Evolutionary conservation across 352 stramenopile species (phyloP).

Genomic region (Pythium sp.): DNA sequence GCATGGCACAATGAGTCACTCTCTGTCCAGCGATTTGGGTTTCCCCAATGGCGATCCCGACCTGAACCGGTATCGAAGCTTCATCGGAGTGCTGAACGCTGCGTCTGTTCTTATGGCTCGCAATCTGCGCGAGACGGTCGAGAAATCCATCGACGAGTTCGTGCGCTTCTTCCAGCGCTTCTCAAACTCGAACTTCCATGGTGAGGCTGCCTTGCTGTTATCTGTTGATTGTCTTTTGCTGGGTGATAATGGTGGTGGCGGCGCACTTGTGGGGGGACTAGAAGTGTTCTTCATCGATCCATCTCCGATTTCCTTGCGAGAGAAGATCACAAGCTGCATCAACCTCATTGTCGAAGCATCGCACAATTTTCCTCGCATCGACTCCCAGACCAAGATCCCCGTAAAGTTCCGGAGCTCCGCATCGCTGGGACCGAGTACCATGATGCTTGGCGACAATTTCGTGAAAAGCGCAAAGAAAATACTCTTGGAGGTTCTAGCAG

Average conservation of each 20-base stretch:
- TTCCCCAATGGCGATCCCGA: constrained; percentile 38
- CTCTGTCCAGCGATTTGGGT: neutral
- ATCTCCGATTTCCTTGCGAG: constrained; percentile 41
- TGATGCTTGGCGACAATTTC: constrained; percentile 75
- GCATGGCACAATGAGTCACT: neutral
- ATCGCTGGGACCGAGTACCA: constrained; percentile 81
- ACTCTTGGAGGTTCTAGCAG: constrained; percentile 45
- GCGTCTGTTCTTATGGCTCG: constrained; percentile 88
- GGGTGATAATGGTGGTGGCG: constrained; percentile 8
- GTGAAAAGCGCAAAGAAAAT: constrained; percentile 68
- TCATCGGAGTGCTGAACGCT: constrained; percentile 75
- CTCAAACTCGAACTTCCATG: constrained; percentile 41
- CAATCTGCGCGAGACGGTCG: constrained; percentile 83
- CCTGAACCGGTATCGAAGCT: constrained; percentile 40
- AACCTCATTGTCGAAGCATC: constrained; percentile 75
- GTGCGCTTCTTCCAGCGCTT: constrained; percentile 78
- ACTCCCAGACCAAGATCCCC: constrained; percentile 75
- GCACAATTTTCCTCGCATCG: constrained; percentile 88
- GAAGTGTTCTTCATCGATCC: constrained; percentile 67
- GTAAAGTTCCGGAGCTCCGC: constrained; percentile 51
- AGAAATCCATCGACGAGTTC: constrained; percentile 77
- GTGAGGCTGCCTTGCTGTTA: constrained; percentile 61
- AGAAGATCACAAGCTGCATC: constrained; percentile 66
- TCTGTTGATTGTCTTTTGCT: constrained; percentile 43
- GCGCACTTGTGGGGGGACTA: constrained; percentile 11